Base-by-base conservation (phyloP, 2,329 filamentous ascomycete genomes). In the Hypomyces perniciosus region DNA sequence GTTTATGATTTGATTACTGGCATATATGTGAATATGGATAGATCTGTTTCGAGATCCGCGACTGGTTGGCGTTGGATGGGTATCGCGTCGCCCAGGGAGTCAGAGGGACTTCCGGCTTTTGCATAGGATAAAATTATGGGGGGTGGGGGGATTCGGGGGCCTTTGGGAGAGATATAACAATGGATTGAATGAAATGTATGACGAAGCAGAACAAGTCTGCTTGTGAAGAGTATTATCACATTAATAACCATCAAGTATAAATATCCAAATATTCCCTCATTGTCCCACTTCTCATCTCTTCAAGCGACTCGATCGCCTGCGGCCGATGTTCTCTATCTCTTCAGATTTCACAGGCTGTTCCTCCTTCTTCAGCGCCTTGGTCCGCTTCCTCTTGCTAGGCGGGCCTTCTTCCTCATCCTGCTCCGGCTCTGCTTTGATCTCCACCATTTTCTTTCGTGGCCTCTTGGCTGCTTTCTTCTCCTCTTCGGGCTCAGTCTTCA, bases 401-500 rank as follows among this genome's bases (percentile, higher is more conserved):
- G 58, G 52, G 4, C 34, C 51, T 4, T 59, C 62, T 8, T 59
- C 61, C 35, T 51, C 67, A 52, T 47, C 64, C 49, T 57, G 61
- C 47, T 63, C 65, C 44, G 46, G 60, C 47, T 59, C 57, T 10
- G 49, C 53, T 44, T 62, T 56, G 20, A 51, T 41, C 6, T 49
- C 43, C 34, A 50, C 52, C 53, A 59, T 62, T 13, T 57, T 50
- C 56, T 62, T 66, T 29, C 59, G 54, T 33, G 59, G 48, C 39
- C 60, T 62, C 37, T 60, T 63, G 3, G 59, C 56, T 2, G 35
- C 49, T 30, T 46, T 49, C 48, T 55, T 59, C 26, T 42, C 50
- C 33, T 64, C 46, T 56, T 61, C 31, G 50, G 49, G n/a, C 62
- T 61, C 4, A 59, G 65, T 64, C 38, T 69, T 65, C 3, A 67